phyloP scores from a whole-genome alignment of 306 rosid species.

The Cucurbita ficifolia region DNA sequence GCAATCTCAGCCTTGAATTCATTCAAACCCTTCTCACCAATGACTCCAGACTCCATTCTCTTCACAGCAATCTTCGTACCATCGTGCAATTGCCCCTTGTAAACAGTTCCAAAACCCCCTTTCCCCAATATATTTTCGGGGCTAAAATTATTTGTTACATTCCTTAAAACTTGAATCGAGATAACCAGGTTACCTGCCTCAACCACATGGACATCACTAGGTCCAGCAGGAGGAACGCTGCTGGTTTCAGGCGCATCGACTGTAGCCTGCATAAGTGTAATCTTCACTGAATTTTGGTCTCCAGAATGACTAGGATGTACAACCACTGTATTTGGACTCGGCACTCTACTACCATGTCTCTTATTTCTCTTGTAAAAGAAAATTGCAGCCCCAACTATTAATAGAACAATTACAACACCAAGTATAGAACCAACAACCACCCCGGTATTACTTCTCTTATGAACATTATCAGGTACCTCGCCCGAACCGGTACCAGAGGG shows the following conservation, averaged over 20 bases:
- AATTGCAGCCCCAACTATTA: conserved; percentile 12
- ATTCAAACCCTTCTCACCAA: conserved; percentile 42
- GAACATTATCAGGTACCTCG: neutral
- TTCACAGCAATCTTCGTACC: conserved; percentile 91
- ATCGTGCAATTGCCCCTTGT: conserved; percentile 71
- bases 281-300: conserved; percentile 26
- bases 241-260: conserved; percentile 2
- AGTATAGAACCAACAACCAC: conserved; percentile 21
- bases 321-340: conserved; percentile 10
- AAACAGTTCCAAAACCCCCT: conserved; percentile 84
- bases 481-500: conserved; percentile 3
- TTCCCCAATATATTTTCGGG: conserved; percentile 48
- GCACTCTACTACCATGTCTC: conserved; percentile 11
- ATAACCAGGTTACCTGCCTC: conserved; percentile 56
- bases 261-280: conserved; percentile 14
- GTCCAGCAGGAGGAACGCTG: conserved; percentile 20
- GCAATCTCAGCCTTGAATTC: conserved; percentile 76
- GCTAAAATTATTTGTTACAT: conserved; percentile 56
- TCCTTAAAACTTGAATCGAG: conserved; percentile 52
- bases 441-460: conserved; percentile 5
- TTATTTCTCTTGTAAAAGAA: conserved; percentile 13
- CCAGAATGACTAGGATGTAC: conserved; percentile 33
- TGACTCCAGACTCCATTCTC: conserved; percentile 64
- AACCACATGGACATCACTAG: conserved; percentile 27
- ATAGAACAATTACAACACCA: conserved; percentile 14